Evolutionary conservation across 106 monocot genomes (phyloP).

Genomic region (Allium cepa): DNA sequence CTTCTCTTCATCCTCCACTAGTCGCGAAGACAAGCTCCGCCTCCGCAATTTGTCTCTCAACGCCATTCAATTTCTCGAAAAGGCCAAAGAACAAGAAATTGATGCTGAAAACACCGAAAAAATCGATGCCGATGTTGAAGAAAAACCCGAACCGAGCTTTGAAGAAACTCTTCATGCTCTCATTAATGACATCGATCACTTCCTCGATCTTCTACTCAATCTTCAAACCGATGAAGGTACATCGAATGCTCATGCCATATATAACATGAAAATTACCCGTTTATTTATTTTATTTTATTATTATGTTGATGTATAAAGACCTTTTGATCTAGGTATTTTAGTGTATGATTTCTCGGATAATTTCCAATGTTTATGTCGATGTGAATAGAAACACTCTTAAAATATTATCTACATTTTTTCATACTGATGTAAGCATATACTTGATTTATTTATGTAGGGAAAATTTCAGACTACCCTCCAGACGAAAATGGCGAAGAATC

Average conservation of each 20-base stretch:
- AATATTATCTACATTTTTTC: too few species aligned
- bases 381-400: too few species aligned
- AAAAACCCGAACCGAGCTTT: neutral
- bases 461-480: too few species aligned
- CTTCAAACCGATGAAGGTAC: neutral
- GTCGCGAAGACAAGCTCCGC: constrained; percentile 15
- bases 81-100: neutral
- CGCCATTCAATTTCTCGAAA: constrained; percentile 2
- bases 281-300: too few species aligned
- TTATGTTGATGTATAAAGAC: too few species aligned
- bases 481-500: too few species aligned
- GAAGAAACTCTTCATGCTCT: neutral
- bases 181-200: constrained; percentile 24
- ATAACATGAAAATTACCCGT: too few species aligned
- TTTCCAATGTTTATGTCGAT: too few species aligned
- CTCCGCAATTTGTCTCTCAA: constrained; percentile 17
- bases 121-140: neutral
- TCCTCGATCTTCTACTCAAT: constrained; percentile 9
- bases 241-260: neutral
- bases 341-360: too few species aligned
- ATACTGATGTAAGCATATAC: too few species aligned
- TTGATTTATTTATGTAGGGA: too few species aligned
- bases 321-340: too few species aligned
- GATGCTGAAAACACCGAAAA: neutral
- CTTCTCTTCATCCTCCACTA: constrained; percentile 26